A percentile compares a stretch with the other conserved stretches of the same genome.
Conservation (phyloP, 805 yeast species). For the Scheffersomyces ergatensis region DNA sequence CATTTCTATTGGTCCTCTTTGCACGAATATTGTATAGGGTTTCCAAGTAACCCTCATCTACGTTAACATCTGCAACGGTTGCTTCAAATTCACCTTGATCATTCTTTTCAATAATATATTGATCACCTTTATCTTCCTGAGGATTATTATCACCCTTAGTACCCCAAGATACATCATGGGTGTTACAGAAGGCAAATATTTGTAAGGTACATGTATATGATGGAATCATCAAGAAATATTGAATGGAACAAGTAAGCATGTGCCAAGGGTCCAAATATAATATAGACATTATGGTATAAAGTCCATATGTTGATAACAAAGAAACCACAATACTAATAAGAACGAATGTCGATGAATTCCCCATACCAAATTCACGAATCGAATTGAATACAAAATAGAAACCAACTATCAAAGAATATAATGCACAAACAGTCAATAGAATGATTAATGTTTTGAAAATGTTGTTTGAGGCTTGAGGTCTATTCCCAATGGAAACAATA, state of each 20-base stretch:
- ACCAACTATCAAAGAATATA: constrained; percentile 80
- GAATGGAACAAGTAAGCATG: constrained; percentile 78
- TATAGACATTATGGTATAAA: constrained; percentile 78
- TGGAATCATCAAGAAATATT: constrained; percentile 87
- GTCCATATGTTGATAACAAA: constrained; percentile 85
- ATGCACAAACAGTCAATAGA: constrained; percentile 72
- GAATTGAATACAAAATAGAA: constrained; percentile 70
- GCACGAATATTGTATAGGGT: constrained; percentile 71
- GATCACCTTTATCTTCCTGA: constrained; percentile 62
- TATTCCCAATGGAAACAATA: constrained; percentile 91
- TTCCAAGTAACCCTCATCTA: constrained; percentile 78
- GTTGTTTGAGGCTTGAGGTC: constrained; percentile 93
- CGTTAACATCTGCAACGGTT: constrained; percentile 78
- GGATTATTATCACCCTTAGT: constrained; percentile 90
- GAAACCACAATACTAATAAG: constrained; percentile 81
- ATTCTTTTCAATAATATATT: constrained; percentile 76
- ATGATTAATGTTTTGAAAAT: constrained; percentile 73
- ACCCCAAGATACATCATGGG: constrained; percentile 99
- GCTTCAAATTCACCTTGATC: constrained; percentile 78
- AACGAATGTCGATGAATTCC: constrained; percentile 39
- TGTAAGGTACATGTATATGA: constrained; percentile 90
- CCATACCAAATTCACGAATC: constrained; percentile 37
- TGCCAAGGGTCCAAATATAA: constrained; percentile 97
- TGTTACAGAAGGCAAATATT: constrained; percentile 95
- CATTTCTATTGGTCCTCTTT: constrained; percentile 58